Evolutionary conservation across 148 eudicot species (phyloP).

Genomic region (Vaccinium myrtillus): DNA sequence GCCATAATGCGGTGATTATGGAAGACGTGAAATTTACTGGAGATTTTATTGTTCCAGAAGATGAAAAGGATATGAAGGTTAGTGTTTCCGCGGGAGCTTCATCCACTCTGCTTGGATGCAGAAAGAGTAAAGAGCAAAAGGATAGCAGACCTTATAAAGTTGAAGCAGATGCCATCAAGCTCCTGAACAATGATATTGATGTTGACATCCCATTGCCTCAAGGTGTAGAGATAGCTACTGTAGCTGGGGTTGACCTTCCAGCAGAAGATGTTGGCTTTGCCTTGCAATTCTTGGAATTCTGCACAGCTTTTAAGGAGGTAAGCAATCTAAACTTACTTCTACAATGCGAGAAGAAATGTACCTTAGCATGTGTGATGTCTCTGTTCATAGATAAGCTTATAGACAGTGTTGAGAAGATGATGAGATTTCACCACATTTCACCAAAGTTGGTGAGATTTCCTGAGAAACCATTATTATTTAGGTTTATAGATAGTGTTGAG

Average conservation of each 20-base stretch:
- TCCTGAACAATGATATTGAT: constrained; percentile 12
- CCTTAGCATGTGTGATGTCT: background rate
- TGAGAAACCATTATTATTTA: background rate
- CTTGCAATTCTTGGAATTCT: constrained; percentile 80
- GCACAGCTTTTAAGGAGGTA: constrained; percentile 77
- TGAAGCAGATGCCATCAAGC: constrained; percentile 16
- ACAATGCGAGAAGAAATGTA: background rate
- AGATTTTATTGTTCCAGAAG: background rate
- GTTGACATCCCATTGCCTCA: constrained; percentile 51
- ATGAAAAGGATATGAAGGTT: background rate
- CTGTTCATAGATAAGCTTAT: background rate
- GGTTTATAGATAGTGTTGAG: no score
- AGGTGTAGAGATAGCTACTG: constrained; percentile 52
- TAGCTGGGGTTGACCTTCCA: constrained; percentile 56
- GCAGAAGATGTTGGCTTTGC: constrained; percentile 74
- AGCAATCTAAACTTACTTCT: constrained; percentile 4
- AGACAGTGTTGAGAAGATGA: background rate
- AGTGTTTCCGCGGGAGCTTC: constrained; percentile 8
- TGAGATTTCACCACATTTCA: background rate
- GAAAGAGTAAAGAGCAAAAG: constrained; percentile 1
- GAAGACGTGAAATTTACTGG: background rate
- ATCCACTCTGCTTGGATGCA: background rate
- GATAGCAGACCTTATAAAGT: background rate
- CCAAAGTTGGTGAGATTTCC: background rate
- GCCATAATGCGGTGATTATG: background rate